Conservation (phyloP, 768 basidiomycete genomes). For the Chlorophyllum brunneum region DNA sequence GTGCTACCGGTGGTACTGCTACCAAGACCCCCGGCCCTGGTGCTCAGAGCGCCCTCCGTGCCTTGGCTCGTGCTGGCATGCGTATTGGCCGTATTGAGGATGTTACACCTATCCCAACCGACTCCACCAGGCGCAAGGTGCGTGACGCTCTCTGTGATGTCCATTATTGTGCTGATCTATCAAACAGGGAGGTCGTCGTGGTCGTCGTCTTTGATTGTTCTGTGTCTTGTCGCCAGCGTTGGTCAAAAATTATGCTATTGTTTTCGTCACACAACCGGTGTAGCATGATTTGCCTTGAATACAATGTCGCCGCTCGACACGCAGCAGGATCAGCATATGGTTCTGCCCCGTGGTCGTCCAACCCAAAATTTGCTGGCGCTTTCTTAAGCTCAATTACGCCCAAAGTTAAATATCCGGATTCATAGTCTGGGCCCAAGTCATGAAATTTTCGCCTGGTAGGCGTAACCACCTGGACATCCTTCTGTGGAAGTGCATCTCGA, state of each 20-base stretch:
- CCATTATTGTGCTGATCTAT: background rate
- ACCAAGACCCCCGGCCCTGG: constrained; percentile 99
- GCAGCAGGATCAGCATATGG: constrained; percentile 54
- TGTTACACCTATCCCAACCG: constrained; percentile 95
- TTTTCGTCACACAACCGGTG: constrained; percentile 18
- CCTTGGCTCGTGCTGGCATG: constrained; percentile 98
- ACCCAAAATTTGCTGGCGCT: constrained; percentile 27
- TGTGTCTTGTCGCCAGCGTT: constrained; percentile 17
- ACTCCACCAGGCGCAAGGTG: constrained; percentile 96
- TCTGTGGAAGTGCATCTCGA: too few species aligned
- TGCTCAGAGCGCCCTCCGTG: constrained; percentile 96
- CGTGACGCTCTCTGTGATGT: constrained; percentile 16
- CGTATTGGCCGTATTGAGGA: constrained; percentile 98
- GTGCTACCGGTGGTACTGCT: constrained; percentile 96
- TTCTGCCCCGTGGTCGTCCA: constrained; percentile 79
- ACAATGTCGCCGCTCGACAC: constrained; percentile 84
- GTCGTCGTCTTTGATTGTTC: constrained; percentile 79
- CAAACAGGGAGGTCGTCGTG: constrained; percentile 92
- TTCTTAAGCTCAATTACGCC: constrained; percentile 14
- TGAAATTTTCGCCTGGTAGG: too few species aligned
- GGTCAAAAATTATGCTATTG: constrained; percentile 18
- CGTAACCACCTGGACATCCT: too few species aligned
- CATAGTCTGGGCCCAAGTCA: too few species aligned
- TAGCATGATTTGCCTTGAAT: constrained; percentile 33
- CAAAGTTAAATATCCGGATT: too few species aligned